These are phyloP conservation scores for Aureobasidium sp. DNA, from an alignment of 2,329 filamentous ascomycete genomes.

Conservation along the genomic window DNA sequence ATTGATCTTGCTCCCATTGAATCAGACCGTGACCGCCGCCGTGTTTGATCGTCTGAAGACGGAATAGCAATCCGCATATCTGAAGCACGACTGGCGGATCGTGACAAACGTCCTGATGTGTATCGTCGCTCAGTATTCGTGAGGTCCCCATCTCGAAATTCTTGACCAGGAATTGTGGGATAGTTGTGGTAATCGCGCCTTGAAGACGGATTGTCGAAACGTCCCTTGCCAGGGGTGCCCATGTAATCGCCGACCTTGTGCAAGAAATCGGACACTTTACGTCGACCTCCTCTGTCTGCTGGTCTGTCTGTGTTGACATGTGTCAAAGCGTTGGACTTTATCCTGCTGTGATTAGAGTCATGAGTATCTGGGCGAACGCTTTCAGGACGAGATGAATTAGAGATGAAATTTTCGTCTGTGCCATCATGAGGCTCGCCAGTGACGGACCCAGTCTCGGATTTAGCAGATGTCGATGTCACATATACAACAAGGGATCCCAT, in stretches of 20 bases:
- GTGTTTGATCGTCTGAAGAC: not conserved
- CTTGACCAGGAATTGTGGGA: conserved; percentile 50
- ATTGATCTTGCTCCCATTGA: conserved; percentile 13
- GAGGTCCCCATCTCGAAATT: conserved; percentile 36
- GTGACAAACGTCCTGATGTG: conserved; percentile 30
- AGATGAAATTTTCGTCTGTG: not conserved
- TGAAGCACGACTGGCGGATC: conserved; percentile 33
- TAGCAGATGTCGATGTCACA: conserved; percentile 30
- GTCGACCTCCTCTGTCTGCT: conserved; percentile 28
- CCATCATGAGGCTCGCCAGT: not conserved
- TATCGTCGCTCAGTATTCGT: conserved; percentile 34
- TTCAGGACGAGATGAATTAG: not conserved
- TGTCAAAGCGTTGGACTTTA: not conserved
- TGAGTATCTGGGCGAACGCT: not conserved
- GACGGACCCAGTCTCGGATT: not conserved
- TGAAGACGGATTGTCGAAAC: conserved; percentile 44
- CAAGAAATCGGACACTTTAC: conserved; percentile 41
- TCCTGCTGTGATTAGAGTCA: not conserved
- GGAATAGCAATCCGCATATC: conserved; percentile 15
- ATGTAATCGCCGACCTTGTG: conserved; percentile 24
- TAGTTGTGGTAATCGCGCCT: conserved; percentile 41
- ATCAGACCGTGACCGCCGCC: not conserved
- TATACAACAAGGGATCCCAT: conserved; percentile 52
- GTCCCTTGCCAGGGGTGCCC: conserved; percentile 16
- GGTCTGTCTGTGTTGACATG: not conserved